Evolutionary conservation across 1,284 basidiomycete genomes (phyloP), one percentile per base, ranked within the genome.

Genomic region (Ceratobasidium sp.): DNA sequence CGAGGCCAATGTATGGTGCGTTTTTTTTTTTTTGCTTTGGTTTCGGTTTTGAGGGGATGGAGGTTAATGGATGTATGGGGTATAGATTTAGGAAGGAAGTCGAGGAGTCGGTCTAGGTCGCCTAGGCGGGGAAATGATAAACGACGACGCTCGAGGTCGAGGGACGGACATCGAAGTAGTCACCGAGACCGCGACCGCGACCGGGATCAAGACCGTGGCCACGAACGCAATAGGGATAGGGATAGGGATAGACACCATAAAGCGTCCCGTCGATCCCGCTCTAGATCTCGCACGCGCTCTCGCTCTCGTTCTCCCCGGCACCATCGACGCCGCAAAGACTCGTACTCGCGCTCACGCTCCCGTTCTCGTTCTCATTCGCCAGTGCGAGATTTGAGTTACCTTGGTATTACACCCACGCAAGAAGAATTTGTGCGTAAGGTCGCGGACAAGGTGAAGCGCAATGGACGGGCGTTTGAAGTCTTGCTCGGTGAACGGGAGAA

Each of bases 381-480:
- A 40, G 66, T 81, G 23, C 77, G 80, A 79, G 84, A 84, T 46
- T 46, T 73, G 56, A 56, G 71, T 26, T 73, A 63, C 18, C 13
- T 73, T 42, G 71, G 71, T 12, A 73, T 73, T 7, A 73, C 71
- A 15, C 71, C 71, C 5, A 73, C 71, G 42, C 58, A 73, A n/a
- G 93, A 95, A 80, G 89, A 90, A 26, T 96, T 97, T 81, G 91
- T 98, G 78, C 89, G 91, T 58, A 93, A 93, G 4, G 95, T 98
- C 5, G 96, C 95, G 28, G 89, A 90, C 4, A 93, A 96, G 83
- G 92, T 98, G 4, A 91, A 91, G 80, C 92, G 94, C 0, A 94
- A 97, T 83, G 97, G 94, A 13, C 85, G 87, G 6, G 90, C 89
- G 77, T 97, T 96, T 80, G 95, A 96, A 83, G 89, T 91, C 53